A percentile compares a stretch with the other conserved stretches of the same genome.
phyloP scores from a whole-genome alignment of 2,329 filamentous ascomycete genomes.

The Xylaria hypoxylon region DNA sequence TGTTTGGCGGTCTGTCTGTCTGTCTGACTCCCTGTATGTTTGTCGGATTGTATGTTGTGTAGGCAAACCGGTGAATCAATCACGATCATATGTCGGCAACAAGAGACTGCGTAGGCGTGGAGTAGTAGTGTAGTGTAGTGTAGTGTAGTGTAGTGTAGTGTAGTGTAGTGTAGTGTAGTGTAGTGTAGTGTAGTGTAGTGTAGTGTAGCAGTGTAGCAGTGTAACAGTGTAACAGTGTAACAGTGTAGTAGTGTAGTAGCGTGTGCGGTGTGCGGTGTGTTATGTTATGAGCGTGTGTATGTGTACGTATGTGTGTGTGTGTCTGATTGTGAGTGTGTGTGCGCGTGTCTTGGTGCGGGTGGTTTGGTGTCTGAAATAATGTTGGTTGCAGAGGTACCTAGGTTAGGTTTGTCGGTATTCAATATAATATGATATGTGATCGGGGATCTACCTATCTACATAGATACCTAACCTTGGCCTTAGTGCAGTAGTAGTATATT shows the following conservation, averaged over 20 bases:
- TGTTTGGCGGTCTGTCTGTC: too few species aligned
- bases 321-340: not conserved
- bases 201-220: too few species aligned
- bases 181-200: too few species aligned
- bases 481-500: too few species aligned
- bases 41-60: not conserved
- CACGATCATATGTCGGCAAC: not conserved
- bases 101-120: not conserved
- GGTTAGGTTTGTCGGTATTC: too few species aligned
- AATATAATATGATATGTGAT: conserved; percentile 7
- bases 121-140: not conserved
- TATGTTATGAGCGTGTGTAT: not conserved
- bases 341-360: too few species aligned
- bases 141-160: not conserved
- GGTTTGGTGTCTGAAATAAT: too few species aligned
- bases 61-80: not conserved
- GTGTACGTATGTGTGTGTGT: not conserved
- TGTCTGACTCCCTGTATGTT: not conserved
- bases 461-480: not conserved
- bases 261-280: not conserved
- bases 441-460: not conserved
- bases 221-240: too few species aligned
- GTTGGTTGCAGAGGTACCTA: too few species aligned
- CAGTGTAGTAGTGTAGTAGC: too few species aligned
- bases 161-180: too few species aligned